phyloP scores from a whole-genome alignment of 2,329 filamentous ascomycete species.

The Colletotrichum salicis region DNA sequence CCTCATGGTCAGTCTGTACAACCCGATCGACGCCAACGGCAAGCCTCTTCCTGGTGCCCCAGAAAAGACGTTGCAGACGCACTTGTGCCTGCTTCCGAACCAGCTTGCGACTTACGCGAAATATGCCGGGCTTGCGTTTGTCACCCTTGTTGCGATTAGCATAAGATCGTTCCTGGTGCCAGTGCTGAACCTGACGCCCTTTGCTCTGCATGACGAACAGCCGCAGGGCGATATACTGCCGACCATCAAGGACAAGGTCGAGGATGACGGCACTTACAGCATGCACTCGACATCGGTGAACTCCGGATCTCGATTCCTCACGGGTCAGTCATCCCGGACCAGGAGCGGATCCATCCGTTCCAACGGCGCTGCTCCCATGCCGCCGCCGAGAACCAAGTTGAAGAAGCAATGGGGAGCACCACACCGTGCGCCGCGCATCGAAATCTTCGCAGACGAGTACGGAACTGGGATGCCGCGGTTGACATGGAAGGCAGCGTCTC shows the following conservation, averaged over 20 bases:
- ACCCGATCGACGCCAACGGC: constrained; percentile 77
- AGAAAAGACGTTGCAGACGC: constrained; percentile 79
- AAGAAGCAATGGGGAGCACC: constrained; percentile 54
- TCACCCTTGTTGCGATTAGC: constrained; percentile 61
- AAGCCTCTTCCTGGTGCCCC: constrained; percentile 56
- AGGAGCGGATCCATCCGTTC: constrained; percentile 42
- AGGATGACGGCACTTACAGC: constrained; percentile 53
- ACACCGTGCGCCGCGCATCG: constrained; percentile 61
- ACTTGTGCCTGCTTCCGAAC: constrained; percentile 90
- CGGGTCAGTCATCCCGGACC: constrained; percentile 38
- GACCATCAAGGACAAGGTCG: constrained; percentile 64
- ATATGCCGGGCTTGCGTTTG: constrained; percentile 73
- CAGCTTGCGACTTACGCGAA: constrained; percentile 85
- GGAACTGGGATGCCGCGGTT: constrained; percentile 51
- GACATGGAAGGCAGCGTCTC: constrained; percentile 42
- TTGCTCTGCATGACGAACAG: constrained; percentile 59
- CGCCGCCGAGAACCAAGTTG: constrained; percentile 42
- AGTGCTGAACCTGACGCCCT: constrained; percentile 62
- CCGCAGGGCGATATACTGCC: constrained; percentile 50
- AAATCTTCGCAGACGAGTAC: constrained; percentile 62
- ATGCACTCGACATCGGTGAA: constrained; percentile 42
- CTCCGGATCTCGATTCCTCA: constrained; percentile 48
- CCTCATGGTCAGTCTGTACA: constrained; percentile 89
- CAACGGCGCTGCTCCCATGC: constrained; percentile 38
- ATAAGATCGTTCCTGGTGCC: constrained; percentile 68